Base-by-base conservation (phyloP, 805 yeast genomes). In the Wilhelminamyces savonicus region DNA sequence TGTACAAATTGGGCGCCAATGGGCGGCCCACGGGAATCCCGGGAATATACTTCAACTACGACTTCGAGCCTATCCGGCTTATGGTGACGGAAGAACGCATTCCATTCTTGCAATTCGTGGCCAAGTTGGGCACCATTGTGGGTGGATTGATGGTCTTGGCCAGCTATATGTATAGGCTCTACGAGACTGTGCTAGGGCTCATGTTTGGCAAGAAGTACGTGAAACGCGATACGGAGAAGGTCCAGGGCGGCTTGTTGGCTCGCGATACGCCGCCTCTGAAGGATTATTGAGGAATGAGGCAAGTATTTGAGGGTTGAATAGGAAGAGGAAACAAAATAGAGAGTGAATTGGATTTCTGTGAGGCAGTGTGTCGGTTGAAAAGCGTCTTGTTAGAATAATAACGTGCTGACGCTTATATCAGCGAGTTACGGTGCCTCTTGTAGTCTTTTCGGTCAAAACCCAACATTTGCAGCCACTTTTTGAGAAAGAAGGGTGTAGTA, bases 31-130 rank as follows among this genome's bases (percentile, higher is more conserved):
- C 24, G n/a, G 49, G 49, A 2, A 51, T 71, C 4, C 94, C 97
- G 4, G 97, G 96, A 0, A 77, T 90, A 16, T 82, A 72, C 46
- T 74, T 92, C 61, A 74, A 71, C 32, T 90, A 88, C 53, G 86
- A 86, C 41, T 86, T 92, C 51, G 97, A 92, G 46, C 90, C 97
- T 4, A 74, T 92, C 24, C 71, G 78, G 26, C 67, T 92, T 43
- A 56, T 73, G 3, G 68, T 87, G 13, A 66, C 66, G 16, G 97
- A 90, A 47, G 66, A 59, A 31, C 69, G 97, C 39, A 64, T 90
- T 23, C 69, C 90, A 4, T 90, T 90, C 50, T 50, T 76, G 24
- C 84, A 80, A 44, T 90, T 90, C 55, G 58, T 86, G 7, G 74
- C 86, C 8, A 72, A 88, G 41, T 56, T 88, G 28, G 80, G 82